Conservation (phyloP, 371 early-diverging fungal genomes). For the Mortierella sp. region DNA sequence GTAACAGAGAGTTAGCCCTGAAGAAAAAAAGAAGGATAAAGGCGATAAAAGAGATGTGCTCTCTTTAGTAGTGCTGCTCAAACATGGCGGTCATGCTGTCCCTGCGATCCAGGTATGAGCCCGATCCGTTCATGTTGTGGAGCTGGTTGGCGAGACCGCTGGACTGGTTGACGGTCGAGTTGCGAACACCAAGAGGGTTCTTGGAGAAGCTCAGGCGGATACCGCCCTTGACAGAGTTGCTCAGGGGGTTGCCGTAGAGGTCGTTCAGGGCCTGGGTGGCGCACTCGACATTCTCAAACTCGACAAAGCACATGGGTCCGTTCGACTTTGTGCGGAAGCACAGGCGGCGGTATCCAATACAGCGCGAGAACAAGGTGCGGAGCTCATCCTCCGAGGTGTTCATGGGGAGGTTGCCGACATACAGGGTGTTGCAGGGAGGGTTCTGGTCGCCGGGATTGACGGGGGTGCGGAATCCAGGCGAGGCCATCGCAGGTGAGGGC, state of each 20-base stretch:
- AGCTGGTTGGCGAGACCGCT: slow-evolving; percentile 44
- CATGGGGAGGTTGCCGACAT: slow-evolving; percentile 92
- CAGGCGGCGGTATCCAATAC: slow-evolving; percentile 88
- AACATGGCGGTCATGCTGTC: slow-evolving; percentile 57
- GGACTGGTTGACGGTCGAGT: slow-evolving; percentile 41
- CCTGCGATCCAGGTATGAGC: slow-evolving; percentile 45
- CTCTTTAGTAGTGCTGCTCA: slow-evolving; percentile 36
- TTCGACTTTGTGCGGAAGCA: slow-evolving; percentile 85
- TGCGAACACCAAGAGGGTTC: slow-evolving; percentile 89
- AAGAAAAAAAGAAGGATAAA: background rate
- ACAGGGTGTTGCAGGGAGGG: slow-evolving; percentile 96
- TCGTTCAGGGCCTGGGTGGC: slow-evolving; percentile 89
- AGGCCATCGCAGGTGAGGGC: slow-evolving; percentile 54
- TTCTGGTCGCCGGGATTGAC: slow-evolving; percentile 88
- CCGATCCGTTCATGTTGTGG: slow-evolving; percentile 34
- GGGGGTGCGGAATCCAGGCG: slow-evolving; percentile 56
- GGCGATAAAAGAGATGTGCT: background rate
- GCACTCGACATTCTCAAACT: slow-evolving; percentile 90
- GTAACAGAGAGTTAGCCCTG: background rate
- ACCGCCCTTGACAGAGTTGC: slow-evolving; percentile 92
- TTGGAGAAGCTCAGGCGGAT: slow-evolving; percentile 94
- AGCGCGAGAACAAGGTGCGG: slow-evolving; percentile 76
- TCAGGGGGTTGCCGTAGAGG: slow-evolving; percentile 82
- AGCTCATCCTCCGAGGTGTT: slow-evolving; percentile 90
- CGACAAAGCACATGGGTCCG: slow-evolving; percentile 95